These are phyloP conservation scores for Danielia oregonensis DNA, from an alignment of 805 yeast species.

Conservation along the genomic window DNA sequence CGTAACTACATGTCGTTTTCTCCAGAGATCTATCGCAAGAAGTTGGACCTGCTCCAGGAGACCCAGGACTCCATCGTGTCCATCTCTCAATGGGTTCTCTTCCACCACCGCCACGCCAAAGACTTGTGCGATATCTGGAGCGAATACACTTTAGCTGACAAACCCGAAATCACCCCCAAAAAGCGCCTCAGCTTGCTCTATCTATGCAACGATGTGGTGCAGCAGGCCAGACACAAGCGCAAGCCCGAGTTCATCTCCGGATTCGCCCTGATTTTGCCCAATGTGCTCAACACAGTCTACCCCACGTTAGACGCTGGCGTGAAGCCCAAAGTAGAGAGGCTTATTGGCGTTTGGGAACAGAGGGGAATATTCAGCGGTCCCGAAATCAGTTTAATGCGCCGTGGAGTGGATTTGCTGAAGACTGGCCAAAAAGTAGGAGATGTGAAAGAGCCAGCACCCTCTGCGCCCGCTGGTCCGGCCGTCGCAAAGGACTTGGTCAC, in stretches of 20 bases:
- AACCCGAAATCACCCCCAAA: slow-evolving; percentile 7
- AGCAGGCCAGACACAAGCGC: slow-evolving; percentile 64
- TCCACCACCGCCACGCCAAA: slow-evolving; percentile 57
- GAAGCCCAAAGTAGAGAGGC: slow-evolving; percentile 46
- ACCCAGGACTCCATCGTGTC: slow-evolving; percentile 71
- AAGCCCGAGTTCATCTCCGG: slow-evolving; percentile 55
- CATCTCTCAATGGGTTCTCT: slow-evolving; percentile 71
- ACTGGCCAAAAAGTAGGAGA: slow-evolving; percentile 6
- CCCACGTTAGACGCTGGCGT: slow-evolving; percentile 29
- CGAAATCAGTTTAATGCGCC: slow-evolving; percentile 27
- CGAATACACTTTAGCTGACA: slow-evolving; percentile 22
- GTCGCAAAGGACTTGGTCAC: slow-evolving; percentile 30
- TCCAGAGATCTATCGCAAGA: slow-evolving; percentile 44
- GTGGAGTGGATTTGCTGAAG: slow-evolving; percentile 20
- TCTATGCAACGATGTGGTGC: slow-evolving; percentile 77
- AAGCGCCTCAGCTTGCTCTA: slow-evolving; percentile 59
- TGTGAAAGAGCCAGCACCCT: not conserved
- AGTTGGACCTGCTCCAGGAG: slow-evolving; percentile 47
- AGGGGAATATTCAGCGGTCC: slow-evolving; percentile 39
- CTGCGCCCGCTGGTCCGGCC: not conserved
- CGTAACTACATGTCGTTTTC: slow-evolving; percentile 45
- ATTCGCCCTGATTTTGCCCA: slow-evolving; percentile 50
- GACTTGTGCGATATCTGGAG: slow-evolving; percentile 55
- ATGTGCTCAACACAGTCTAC: slow-evolving; percentile 32
- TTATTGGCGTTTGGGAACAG: slow-evolving; percentile 57